Base-by-base conservation (phyloP, 208 protist species). In the Crithidia thermophila region DNA sequence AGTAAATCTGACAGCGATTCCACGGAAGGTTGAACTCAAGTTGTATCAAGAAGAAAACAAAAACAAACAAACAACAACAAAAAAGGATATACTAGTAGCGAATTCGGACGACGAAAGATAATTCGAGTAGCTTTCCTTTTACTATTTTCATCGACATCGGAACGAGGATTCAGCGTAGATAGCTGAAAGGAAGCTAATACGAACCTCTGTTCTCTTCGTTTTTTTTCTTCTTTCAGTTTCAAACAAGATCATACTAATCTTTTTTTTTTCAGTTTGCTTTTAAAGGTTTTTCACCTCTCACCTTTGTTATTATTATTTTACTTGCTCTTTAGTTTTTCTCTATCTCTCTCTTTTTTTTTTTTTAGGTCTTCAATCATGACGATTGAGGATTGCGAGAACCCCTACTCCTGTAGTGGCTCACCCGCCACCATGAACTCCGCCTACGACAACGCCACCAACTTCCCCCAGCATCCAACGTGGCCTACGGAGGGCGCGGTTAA, bases 311-410 rank as follows among this genome's bases (percentile, higher is more conserved):
- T 31, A 9, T 58, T 37, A 31, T 55, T 36, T 60, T 62, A 36
- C 10, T 43, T 42, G 21, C 36, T 47, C 34, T 55, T 47, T 51
- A 51, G 43, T 50, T 25, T 47, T 39, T 52, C 0, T 20, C 18
- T 50, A 55, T 61, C 20, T 62, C 52, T 45, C 40, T 40, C n/a
- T 58, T 25, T 50, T 30, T 16, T 46, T 70, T 49, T 61, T 52
- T 61, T 49, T 59, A 43, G 16, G 4, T 11, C 39, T 37, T 61
- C 36, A 20, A 18, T 49, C 27, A 61, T 61, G 55, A 49, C 55
- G 27, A 61, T 61, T 27, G 55, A 61, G 20, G 55, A 18, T 23
- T 39, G 20, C 4, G 55, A 49, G 55, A 49, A 61, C 27, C 1
- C 55, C 21, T 33, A 61, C 9, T 61, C 55, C 21, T 49, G 55